Percentiles rank a stretch among this genome's conserved stretches.
These are phyloP conservation scores for Colletotrichum viniferum DNA, from an alignment of 2,329 filamentous ascomycete genomes.

Conservation along the genomic window DNA sequence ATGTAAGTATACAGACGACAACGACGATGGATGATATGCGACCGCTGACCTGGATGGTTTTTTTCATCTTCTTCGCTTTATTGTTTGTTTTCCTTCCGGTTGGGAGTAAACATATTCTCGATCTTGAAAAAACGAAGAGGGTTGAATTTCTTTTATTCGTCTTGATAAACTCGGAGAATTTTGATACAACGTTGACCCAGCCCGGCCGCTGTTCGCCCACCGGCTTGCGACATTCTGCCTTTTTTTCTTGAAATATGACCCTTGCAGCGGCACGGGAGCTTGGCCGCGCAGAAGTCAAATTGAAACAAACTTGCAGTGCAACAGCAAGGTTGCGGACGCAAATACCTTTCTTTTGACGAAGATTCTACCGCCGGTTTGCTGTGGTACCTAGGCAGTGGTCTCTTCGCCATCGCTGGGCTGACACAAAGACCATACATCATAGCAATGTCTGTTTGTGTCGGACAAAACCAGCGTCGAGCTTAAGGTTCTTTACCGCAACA, in stretches of 20 bases:
- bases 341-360: not conserved
- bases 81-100: not conserved
- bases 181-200: not conserved
- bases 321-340: not conserved
- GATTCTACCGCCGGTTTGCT: not conserved
- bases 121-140: not conserved
- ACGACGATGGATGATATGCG: not conserved
- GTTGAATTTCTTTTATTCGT: not conserved
- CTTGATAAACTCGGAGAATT: not conserved
- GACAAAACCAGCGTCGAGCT: not conserved
- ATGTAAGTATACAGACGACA: conserved; percentile 4
- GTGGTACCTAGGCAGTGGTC: not conserved
- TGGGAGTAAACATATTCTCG: not conserved
- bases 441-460: not conserved
- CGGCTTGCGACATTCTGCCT: not conserved
- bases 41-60: not conserved
- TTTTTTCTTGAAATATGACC: not conserved
- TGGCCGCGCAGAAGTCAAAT: not conserved
- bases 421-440: not conserved
- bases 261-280: not conserved
- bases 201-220: not conserved
- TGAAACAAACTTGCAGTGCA: not conserved
- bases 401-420: not conserved
- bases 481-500: not conserved
- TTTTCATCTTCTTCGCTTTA: not conserved